Evolutionary conservation across 1,284 basidiomycete species (phyloP).

Genomic region (Malassezia psittaci): DNA sequence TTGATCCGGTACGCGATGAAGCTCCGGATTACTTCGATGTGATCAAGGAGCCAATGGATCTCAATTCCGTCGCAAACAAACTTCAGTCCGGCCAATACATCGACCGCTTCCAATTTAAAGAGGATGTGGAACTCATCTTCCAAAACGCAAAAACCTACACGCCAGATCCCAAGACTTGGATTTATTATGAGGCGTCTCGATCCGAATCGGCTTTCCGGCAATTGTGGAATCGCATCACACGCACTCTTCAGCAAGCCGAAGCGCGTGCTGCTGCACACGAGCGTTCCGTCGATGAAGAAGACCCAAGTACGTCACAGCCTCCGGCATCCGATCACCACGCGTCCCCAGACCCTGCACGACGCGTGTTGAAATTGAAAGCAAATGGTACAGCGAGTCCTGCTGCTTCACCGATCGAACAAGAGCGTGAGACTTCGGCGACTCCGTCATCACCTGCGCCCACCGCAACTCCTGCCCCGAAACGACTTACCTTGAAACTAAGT

Average conservation of each 20-base stretch:
- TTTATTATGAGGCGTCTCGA: slow-evolving; percentile 64
- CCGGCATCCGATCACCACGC: not conserved
- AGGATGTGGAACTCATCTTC: slow-evolving; percentile 80
- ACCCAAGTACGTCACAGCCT: too few relatives aligned
- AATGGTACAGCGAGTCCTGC: not conserved
- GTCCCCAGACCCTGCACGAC: slow-evolving; percentile 1
- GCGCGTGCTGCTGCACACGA: slow-evolving; percentile 18
- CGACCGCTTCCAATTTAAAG: slow-evolving; percentile 69
- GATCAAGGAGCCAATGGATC: slow-evolving; percentile 88
- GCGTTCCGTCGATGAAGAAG: slow-evolving; percentile 20
- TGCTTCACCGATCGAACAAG: not conserved
- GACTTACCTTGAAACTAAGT: slow-evolving; percentile 23
- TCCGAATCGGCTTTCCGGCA: slow-evolving; percentile 77
- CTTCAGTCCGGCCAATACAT: slow-evolving; percentile 71
- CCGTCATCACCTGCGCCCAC: slow-evolving; percentile 15
- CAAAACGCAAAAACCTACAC: slow-evolving; percentile 83
- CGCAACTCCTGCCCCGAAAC: slow-evolving; percentile 19
- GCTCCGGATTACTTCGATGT: slow-evolving; percentile 63
- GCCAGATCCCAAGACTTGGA: slow-evolving; percentile 57
- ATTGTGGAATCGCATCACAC: slow-evolving; percentile 54
- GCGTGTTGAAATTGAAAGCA: slow-evolving; percentile 22
- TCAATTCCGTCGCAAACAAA: slow-evolving; percentile 78
- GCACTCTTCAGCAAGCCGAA: slow-evolving; percentile 45
- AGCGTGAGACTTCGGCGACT: slow-evolving; percentile 6
- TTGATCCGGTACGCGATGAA: slow-evolving; percentile 53